Evolutionary conservation across 768 basidiomycete genomes (phyloP), one percentile per base, ranked within the genome.

Genomic region (Mycena venus): DNA sequence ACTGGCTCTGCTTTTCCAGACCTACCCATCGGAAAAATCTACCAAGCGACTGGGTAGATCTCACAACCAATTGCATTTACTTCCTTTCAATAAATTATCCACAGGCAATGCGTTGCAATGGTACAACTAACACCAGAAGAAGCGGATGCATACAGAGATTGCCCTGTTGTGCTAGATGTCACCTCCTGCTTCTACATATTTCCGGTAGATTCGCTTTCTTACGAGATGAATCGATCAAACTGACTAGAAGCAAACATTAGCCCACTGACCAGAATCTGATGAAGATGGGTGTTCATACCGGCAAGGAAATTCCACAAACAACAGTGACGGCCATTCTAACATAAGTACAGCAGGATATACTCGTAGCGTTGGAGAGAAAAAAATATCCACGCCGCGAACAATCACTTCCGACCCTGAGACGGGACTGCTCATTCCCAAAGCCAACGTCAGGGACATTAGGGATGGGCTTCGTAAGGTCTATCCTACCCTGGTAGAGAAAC

Each of bases 131-230:
- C 87, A 1, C 79, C 85, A 27, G 90, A 94, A 77, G 96, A 97
- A 80, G 91, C 88, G 0, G 85, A 88, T 10, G 71, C 76, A 3
- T 97, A 96, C 81, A 85, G 85, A 53, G 81, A 86, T 8, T 88
- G 87, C 69, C 93, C 94, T n/a, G 90, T 96, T 34, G 85, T 95
- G 40, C 80, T 97, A 72, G 90, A 97, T 82, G 93, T 94, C 66
- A 83, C 85, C 15, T 86, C 91, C 44, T 95, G 93, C 4, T 94
- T 94, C 80, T 98, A 98, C 83, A 80, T 92, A 38, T 96, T 98
- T 82, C 97, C 96, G 5, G 95, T 95, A 79, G 76, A 78, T 60
- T 34, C 65, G 3, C 36, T 59, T 55, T 62, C 29, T 51, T 59
- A 34, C 31, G 38, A 44, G 63, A 44, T 23, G 11, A 34, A 12